These are phyloP conservation scores for Xylaria sp. DNA, from an alignment of 2,329 filamentous ascomycete genomes.

Conservation along the genomic window DNA sequence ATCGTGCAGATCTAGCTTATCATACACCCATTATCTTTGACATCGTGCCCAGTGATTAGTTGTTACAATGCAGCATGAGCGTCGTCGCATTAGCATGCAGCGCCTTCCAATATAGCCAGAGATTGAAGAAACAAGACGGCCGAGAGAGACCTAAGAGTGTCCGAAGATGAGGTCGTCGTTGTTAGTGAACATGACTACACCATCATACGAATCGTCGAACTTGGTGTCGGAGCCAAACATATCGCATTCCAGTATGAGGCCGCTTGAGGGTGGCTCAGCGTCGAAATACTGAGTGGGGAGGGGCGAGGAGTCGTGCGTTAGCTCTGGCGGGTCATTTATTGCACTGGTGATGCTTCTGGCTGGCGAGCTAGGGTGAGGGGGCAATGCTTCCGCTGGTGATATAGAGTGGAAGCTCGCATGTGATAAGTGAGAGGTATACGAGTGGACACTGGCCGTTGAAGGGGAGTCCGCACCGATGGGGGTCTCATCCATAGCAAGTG, in stretches of 20 bases:
- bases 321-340: constrained; percentile 68
- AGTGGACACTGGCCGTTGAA: constrained; percentile 56
- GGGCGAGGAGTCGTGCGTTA: constrained; percentile 71
- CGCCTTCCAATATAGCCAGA: constrained; percentile 1
- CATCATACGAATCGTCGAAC: constrained; percentile 64
- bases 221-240: constrained; percentile 59
- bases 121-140: neutral
- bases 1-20: constrained; percentile 14
- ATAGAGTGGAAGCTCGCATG: constrained; percentile 52
- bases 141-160: constrained; percentile 35
- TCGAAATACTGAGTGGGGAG: constrained; percentile 62
- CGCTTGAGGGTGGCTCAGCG: constrained; percentile 57
- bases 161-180: constrained; percentile 66
- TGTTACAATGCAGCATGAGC: constrained; percentile 30
- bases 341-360: constrained; percentile 62
- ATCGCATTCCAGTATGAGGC: constrained; percentile 60
- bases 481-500: constrained; percentile 44
- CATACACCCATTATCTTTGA: constrained; percentile 23
- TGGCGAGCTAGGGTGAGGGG: constrained; percentile 41
- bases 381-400: constrained; percentile 51
- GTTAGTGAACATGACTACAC: constrained; percentile 63
- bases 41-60: neutral
- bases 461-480: constrained; percentile 55
- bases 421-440: constrained; percentile 59
- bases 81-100: constrained; percentile 8